A percentile compares a stretch with the other conserved stretches of the same genome.
Conservation (phyloP, 2,329 filamentous ascomycete species). For the Colletotrichum sp. region DNA sequence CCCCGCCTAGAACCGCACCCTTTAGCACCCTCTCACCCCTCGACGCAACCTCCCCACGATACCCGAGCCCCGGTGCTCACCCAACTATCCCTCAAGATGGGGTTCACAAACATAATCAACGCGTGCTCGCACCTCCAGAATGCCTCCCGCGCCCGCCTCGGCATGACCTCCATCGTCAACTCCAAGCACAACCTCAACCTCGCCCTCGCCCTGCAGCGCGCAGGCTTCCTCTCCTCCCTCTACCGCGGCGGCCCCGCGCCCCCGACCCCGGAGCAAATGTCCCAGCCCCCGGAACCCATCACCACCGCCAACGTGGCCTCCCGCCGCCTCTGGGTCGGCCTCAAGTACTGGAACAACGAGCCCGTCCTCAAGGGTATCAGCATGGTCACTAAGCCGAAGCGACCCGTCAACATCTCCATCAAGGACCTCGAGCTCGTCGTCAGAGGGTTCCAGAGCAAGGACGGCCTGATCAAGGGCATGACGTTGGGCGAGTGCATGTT, state of each 20-base stretch:
- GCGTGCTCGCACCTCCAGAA: constrained; percentile 93
- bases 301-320: constrained; percentile 74
- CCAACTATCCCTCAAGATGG: constrained; percentile 1
- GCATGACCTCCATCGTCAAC: constrained; percentile 82
- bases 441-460: constrained; percentile 68
- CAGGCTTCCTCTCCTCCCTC: constrained; percentile 82
- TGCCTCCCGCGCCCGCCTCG: constrained; percentile 81
- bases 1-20: not conserved
- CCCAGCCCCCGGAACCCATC: constrained; percentile 59
- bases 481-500: constrained; percentile 85
- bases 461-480: constrained; percentile 75
- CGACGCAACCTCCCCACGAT: not conserved
- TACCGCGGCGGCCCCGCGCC: constrained; percentile 70
- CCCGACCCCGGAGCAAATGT: constrained; percentile 51
- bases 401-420: constrained; percentile 71
- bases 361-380: constrained; percentile 75
- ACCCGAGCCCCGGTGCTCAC: not conserved
- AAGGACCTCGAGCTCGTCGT: constrained; percentile 68
- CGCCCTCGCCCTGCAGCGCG: constrained; percentile 77
- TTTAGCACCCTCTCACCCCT: not conserved
- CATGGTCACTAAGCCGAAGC: constrained; percentile 76
- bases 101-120: constrained; percentile 74
- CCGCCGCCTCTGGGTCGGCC: constrained; percentile 82
- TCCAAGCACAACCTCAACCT: constrained; percentile 81
- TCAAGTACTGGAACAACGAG: constrained; percentile 88